Evolutionary conservation across 164 flowering plant species (phyloP).

Genomic region (Cinnamomum micranthum): DNA sequence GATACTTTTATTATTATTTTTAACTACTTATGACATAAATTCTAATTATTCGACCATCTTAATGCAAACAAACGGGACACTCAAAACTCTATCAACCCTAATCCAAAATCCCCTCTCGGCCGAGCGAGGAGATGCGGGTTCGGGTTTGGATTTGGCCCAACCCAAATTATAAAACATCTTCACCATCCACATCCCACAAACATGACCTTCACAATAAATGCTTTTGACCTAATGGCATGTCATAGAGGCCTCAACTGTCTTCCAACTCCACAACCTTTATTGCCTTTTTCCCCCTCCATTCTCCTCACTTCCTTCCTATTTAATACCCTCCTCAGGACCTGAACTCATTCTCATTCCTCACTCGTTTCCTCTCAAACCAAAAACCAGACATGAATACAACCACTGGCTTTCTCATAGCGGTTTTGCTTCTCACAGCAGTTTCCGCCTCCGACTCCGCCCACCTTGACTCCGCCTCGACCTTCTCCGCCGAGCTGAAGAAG

Average conservation of each 20-base stretch:
- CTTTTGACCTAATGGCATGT: not conserved
- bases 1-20: too few species aligned
- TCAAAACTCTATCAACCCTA: too few species aligned
- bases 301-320: not conserved
- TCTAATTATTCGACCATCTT: too few species aligned
- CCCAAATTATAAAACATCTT: too few species aligned
- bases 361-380: conserved; percentile 2
- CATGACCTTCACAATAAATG: not conserved
- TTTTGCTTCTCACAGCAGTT: conserved; percentile 28
- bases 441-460: conserved; percentile 23
- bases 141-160: too few species aligned
- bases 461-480: conserved; percentile 19
- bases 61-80: too few species aligned
- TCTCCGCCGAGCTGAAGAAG: conserved; percentile 16
- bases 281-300: not conserved
- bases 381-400: conserved; percentile 17
- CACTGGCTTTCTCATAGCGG: conserved; percentile 10
- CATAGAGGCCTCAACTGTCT: not conserved
- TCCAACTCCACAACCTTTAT: not conserved
- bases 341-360: not conserved
- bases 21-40: too few species aligned
- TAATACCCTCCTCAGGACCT: not conserved
- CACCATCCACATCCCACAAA: too few species aligned
- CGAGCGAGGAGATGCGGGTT: too few species aligned
- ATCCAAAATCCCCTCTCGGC: too few species aligned